Base-by-base conservation (phyloP, 257 asterid genomes). In the Scutellaria baicalensis region DNA sequence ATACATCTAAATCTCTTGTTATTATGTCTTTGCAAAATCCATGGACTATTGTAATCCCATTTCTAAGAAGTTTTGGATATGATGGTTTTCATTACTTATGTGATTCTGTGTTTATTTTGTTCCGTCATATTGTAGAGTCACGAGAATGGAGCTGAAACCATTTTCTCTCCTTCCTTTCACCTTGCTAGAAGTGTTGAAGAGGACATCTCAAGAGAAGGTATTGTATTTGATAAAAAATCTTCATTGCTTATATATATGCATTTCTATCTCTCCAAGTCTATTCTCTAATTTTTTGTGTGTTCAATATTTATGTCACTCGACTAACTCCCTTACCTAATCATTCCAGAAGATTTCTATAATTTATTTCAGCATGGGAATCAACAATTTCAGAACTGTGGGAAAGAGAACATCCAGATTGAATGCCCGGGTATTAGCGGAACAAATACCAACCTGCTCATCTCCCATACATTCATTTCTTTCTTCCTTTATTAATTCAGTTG, bases 121-220 rank as follows among this genome's bases (percentile, higher is more conserved):
- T 78, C 33, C 72, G 68, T 69, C 68, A 70, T 67, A 64, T 27
- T 76, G 51, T 72, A 94, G 99, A 84, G 71, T 18, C 82, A 63
- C 69, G 82, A 78, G 31, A 78, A 77, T 79, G 86, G 68, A 79
- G 61, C 74, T 48, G 95, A 79, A 14, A 86, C 96, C 78, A 85
- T 94, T 78, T 94, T 94, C 83, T 94, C 99, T 72, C 99, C 97
- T 10, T 78, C 90, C 70, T 93, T 87, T 67, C 96, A 88, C 76
- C 72, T 75, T 68, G 75, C 91, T 58, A 82, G 81, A 75, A 84
- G 68, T 49, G 68, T 57, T 72, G 96, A 83, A 74, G 87, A 78
- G 62, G 96, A 83, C 60, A 54, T 80, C 70, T 71, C 93, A 42
- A 84, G 74, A 58, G 78, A 72, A 81, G 97, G 99, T 93, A 79